Percentiles rank a stretch among this genome's conserved stretches.
Conservation (phyloP, 1,139 yeast genomes). For the Kluyveromyces sp. region DNA sequence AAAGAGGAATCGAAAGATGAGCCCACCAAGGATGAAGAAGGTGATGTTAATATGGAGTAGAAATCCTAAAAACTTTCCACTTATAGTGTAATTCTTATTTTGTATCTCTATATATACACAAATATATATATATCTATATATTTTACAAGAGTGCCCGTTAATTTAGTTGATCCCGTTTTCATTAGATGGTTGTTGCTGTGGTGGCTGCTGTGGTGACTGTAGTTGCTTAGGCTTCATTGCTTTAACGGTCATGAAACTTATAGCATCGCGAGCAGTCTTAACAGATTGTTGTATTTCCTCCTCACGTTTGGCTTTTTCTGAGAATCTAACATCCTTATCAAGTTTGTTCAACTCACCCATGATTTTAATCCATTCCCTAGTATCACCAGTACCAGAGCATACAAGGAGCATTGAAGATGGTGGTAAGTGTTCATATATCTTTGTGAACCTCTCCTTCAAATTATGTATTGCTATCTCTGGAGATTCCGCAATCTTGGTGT, state of each 20-base stretch:
- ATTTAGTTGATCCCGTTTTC: too few species aligned
- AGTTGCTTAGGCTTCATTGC: background rate
- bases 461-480: conserved; percentile 20
- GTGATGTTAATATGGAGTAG: conserved; percentile 24
- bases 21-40: conserved; percentile 15
- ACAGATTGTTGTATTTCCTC: conserved; percentile 42
- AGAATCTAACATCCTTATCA: conserved; percentile 30
- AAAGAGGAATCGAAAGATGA: background rate
- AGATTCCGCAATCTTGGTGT: conserved; percentile 1
- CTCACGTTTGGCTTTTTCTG: conserved; percentile 37
- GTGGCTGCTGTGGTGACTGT: too few species aligned
- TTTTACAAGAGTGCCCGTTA: too few species aligned
- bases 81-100: too few species aligned
- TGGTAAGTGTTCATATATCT: conserved; percentile 49
- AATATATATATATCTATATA: too few species aligned
- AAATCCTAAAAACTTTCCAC: too few species aligned
- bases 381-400: conserved; percentile 58
- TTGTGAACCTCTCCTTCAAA: conserved; percentile 40
- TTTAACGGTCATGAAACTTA: conserved; percentile 45
- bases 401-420: conserved; percentile 52
- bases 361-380: conserved; percentile 33
- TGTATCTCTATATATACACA: too few species aligned
- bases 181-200: too few species aligned
- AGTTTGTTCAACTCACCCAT: conserved; percentile 42
- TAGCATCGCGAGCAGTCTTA: conserved; percentile 45